Conservation (phyloP, 2,329 filamentous ascomycete genomes). For the Fusarium oligoseptatum region DNA sequence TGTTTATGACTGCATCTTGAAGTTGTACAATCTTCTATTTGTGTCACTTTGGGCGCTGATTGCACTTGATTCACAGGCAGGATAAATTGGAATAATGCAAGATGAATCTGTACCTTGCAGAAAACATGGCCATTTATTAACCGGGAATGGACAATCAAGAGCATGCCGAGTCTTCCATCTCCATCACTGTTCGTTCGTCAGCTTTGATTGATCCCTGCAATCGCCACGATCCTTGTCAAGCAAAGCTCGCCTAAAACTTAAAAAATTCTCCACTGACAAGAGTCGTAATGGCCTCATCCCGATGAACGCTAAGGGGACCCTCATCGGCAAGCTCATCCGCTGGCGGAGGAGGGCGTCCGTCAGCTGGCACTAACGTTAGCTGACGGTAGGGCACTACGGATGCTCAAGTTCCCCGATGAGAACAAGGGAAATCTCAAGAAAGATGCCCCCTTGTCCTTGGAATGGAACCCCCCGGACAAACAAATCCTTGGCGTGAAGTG, state of each 20-base stretch:
- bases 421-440: not conserved
- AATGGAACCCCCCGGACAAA: not conserved
- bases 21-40: not conserved
- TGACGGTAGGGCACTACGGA: not conserved
- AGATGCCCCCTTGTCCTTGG: not conserved
- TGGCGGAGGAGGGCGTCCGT: not conserved
- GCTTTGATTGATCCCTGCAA: not conserved
- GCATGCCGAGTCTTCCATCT: not conserved
- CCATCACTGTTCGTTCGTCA: not conserved
- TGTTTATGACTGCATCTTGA: not conserved
- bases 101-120: not conserved
- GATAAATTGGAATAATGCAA: not conserved
- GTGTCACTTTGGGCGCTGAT: not conserved
- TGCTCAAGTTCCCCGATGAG: not conserved
- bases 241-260: not conserved
- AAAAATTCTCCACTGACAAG: not conserved
- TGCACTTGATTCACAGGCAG: not conserved
- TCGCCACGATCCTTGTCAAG: not conserved
- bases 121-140: not conserved
- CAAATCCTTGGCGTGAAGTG: not conserved
- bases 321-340: not conserved
- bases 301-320: not conserved
- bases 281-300: conserved; percentile 8
- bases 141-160: not conserved
- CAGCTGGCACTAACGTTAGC: not conserved